Conservation (phyloP, 1,284 basidiomycete genomes). For the Ceratobasidium sp. region DNA sequence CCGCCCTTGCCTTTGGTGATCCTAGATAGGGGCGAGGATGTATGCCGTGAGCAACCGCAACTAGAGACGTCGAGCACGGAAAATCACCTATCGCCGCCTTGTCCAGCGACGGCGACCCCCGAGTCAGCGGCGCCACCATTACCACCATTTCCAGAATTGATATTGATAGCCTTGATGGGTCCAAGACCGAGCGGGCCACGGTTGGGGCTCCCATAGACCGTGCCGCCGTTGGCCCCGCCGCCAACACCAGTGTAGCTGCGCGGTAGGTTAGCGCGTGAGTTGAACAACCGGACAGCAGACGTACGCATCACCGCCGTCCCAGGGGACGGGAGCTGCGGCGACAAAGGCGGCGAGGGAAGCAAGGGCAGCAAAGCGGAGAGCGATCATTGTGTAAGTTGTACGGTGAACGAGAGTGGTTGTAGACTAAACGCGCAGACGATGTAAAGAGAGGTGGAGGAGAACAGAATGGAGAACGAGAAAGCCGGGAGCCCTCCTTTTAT, state of each 20-base stretch:
- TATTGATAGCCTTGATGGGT: conserved; percentile 49
- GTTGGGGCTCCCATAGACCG: conserved; percentile 43
- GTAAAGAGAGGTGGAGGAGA: conserved; percentile 38
- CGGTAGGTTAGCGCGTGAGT: conserved; percentile 3
- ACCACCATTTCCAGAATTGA: conserved; percentile 49
- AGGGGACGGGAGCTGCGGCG: conserved; percentile 44
- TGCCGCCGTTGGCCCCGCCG: conserved; percentile 48
- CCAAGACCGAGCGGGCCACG: conserved; percentile 47
- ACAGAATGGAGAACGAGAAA: conserved; percentile 28
- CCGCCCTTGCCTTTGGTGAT: conserved; percentile 33
- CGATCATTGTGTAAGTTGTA: conserved; percentile 41
- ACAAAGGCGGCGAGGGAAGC: conserved; percentile 42
- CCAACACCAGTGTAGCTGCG: conserved; percentile 47
- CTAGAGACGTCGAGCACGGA: neutral
- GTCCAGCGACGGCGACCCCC: conserved; percentile 48
- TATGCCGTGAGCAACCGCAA: conserved; percentile 7
- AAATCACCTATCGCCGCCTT: conserved; percentile 39
- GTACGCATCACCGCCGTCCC: conserved; percentile 48
- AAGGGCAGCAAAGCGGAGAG: conserved; percentile 34
- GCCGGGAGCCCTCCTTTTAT: conserved; percentile 18
- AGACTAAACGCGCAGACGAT: conserved; percentile 2
- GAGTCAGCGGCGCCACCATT: conserved; percentile 48
- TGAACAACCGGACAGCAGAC: conserved; percentile 44
- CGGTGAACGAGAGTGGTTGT: conserved; percentile 32
- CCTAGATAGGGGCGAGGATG: conserved; percentile 7